Evolutionary conservation across 768 basidiomycete species (phyloP), one percentile per base, ranked within the genome.

Genomic region (Gloeophyllum trabeum): DNA sequence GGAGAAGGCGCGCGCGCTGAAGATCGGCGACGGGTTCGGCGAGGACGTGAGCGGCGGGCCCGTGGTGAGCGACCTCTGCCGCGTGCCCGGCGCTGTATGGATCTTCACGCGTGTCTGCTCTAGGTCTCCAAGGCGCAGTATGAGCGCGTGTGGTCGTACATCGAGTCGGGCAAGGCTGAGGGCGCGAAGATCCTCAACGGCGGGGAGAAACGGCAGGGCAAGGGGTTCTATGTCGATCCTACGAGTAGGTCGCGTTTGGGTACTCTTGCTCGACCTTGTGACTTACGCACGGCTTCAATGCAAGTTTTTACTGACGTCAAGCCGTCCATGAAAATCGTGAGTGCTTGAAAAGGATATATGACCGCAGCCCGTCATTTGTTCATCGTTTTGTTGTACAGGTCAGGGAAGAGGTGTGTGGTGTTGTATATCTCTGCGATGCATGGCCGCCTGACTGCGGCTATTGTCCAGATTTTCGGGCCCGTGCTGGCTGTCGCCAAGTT

Each of bases 221-320:
- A 86, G 55, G 94, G 94, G 5, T 98, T 70, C 61, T 98, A 73
- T 58, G 78, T 96, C 34, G 80, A 92, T 55, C 89, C 94, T 23
- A 96, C 93, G 0, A 79, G 87, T 88, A 51, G 58, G 83, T 54
- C 21, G 24, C 14, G 20, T 43, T 39, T 19, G 10, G 18, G 22
- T n/a, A 24, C 22, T 26, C 21, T 22, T 32, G 32, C 24, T 16
- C 23, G 39, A 46, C 34, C 30, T 36, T 16, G 13, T 34, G 6
- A 25, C 36, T 18, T 24, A 10, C 45, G 28, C 47, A n/a, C 41
- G 24, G 39, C 30, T 30, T 41, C 5, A 13, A n/a, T n/a, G n/a
- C 34, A 40, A 88, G 88, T 97, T 55, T 87, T 98, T 58, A 76
- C 80, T 24, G 77, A 91, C 49, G 76, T 91, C 51, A 76, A 60